These are phyloP conservation scores for Boletus reticulatus DNA, from an alignment of 768 basidiomycete species.

Conservation along the genomic window DNA sequence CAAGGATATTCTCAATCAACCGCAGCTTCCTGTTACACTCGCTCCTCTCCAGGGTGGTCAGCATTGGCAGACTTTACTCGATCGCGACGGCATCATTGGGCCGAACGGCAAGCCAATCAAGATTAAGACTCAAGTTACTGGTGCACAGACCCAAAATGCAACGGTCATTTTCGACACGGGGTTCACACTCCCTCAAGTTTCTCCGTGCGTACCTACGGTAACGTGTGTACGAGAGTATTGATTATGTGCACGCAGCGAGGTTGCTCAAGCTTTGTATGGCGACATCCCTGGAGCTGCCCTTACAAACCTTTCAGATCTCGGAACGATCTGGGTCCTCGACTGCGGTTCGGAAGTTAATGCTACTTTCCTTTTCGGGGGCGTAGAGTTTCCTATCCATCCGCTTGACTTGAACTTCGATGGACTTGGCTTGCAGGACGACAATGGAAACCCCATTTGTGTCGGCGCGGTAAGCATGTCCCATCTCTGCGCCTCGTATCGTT, in stretches of 20 bases:
- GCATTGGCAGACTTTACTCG: conserved; percentile 66
- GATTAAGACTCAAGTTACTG: conserved; percentile 44
- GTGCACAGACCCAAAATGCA: conserved; percentile 43
- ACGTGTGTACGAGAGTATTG: conserved; percentile 13
- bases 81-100: conserved; percentile 59
- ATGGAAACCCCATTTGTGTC: conserved; percentile 33
- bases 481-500: neutral
- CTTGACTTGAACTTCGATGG: conserved; percentile 49
- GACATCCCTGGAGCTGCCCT: conserved; percentile 54
- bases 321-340: conserved; percentile 58
- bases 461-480: conserved; percentile 41
- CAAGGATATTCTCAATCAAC: conserved; percentile 46
- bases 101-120: conserved; percentile 53
- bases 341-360: conserved; percentile 64
- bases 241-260: conserved; percentile 34
- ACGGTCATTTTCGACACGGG: conserved; percentile 70
- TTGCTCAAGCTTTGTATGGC: conserved; percentile 63
- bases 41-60: conserved; percentile 37
- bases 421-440: conserved; percentile 5
- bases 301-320: conserved; percentile 36
- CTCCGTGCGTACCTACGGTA: conserved; percentile 36
- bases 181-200: conserved; percentile 63
- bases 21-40: conserved; percentile 47
- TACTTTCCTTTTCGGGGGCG: conserved; percentile 61
- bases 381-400: conserved; percentile 60